These are phyloP conservation scores for Penicillium subrubescens DNA, from an alignment of 495 filamentous ascomycete species.

Conservation along the genomic window DNA sequence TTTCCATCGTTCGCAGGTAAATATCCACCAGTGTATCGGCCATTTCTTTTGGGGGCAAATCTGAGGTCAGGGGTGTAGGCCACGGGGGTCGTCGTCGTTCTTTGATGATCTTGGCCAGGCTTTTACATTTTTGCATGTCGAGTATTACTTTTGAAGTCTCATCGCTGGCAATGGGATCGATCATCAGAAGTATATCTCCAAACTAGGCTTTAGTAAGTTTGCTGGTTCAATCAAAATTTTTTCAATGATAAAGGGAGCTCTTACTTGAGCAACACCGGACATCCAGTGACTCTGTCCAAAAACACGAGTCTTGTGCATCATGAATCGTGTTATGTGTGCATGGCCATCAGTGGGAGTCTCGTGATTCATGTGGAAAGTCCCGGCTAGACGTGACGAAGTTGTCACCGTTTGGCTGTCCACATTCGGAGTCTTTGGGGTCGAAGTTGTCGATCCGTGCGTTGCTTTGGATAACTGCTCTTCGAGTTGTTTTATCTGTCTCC, in stretches of 20 bases:
- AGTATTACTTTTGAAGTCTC: slow-evolving; percentile 35
- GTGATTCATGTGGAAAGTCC: slow-evolving; percentile 30
- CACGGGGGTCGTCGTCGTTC: slow-evolving; percentile 40
- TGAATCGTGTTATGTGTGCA: slow-evolving; percentile 33
- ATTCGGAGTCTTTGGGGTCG: slow-evolving; percentile 15
- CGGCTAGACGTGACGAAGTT: slow-evolving; percentile 25
- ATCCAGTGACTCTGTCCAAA: slow-evolving; percentile 63
- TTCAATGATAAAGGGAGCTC: slow-evolving; percentile 16
- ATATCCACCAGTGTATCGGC: slow-evolving; percentile 42
- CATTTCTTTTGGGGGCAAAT: slow-evolving; percentile 48
- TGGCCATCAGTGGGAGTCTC: slow-evolving; percentile 26
- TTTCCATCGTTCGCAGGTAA: slow-evolving; percentile 47
- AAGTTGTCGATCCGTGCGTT: neutral
- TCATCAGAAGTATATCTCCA: slow-evolving; percentile 38
- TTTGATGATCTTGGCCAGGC: slow-evolving; percentile 49
- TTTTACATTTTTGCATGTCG: slow-evolving; percentile 48
- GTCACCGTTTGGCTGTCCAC: slow-evolving; percentile 29
- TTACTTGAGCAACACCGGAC: slow-evolving; percentile 43
- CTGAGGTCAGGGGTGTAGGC: slow-evolving; percentile 35
- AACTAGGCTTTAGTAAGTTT: slow-evolving; percentile 34
- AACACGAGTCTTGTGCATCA: slow-evolving; percentile 55
- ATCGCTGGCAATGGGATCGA: slow-evolving; percentile 42
- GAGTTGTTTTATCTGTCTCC: slow-evolving; percentile 42
- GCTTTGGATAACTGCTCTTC: slow-evolving; percentile 47
- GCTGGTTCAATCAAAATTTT: too few relatives aligned